Evolutionary conservation across 345 rosid species (phyloP), one percentile per base, ranked within the genome.

Genomic region (Euphorbia tirucalli): DNA sequence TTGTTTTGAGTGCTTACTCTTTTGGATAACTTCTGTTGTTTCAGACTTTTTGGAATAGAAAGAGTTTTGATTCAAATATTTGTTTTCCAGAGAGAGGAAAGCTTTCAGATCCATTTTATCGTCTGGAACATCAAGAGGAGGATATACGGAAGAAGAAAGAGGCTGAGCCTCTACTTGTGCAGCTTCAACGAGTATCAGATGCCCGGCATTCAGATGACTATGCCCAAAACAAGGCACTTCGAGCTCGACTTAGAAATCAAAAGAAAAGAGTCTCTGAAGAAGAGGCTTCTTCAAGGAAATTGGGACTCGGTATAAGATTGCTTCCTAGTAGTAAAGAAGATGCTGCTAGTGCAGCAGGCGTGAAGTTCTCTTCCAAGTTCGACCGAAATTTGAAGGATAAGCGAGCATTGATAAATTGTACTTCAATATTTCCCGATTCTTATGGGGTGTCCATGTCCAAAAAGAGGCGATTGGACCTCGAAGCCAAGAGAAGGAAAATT

Each of bases 101-200:
- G 82, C 98, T 96, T 35, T 84, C 95, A 25, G 98, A 93, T 87
- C 97, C 97, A 50, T 93, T 93, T 85, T 93, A 92, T 77, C 93
- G 90, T 30, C 85, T 96, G 76, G 98, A 96, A 75, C 97, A 96
- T 76, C 92, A 96, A 74, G 99, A 87, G 77, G 91, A 82, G 65
- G 99, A 96, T 80, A 79, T 96, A 78, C 83, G 82, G 84, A 96
- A 96, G 89, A 96, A 96, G 87, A 96, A 89, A 85, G 95, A 90
- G 77, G 96, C 97, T 43, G 99, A 91, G 69, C 99, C 98, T 4
- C 83, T 88, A 24, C 77, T 96, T 41, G 93, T 96, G 61, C 86
- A 87, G 9, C 93, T 93, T 72, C 99, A 91, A 73, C 85, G 89
- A 62, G 85, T 82, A 70, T 96, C 96, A 32, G 97, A 93, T 81